These are phyloP conservation scores for Penicillium aurantiogriseum DNA, from an alignment of 2,329 filamentous ascomycete genomes.

Conservation along the genomic window DNA sequence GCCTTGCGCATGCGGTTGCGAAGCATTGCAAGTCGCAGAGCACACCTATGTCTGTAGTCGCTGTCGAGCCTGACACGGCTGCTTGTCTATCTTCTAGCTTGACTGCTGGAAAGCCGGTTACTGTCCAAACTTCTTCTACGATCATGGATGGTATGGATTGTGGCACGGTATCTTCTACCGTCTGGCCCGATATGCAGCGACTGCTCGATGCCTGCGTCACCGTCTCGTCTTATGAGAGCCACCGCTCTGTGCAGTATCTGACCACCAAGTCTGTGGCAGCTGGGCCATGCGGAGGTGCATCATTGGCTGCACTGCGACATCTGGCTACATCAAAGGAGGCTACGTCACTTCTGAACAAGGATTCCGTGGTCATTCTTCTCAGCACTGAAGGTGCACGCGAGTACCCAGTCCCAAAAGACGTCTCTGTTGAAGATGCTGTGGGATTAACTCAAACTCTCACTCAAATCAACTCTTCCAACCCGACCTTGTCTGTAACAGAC, in stretches of 20 bases:
- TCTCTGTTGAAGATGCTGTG: slow-evolving; percentile 45
- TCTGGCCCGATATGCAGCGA: slow-evolving; percentile 60
- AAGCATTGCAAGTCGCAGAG: slow-evolving; percentile 58
- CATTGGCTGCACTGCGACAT: slow-evolving; percentile 54
- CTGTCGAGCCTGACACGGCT: slow-evolving; percentile 69
- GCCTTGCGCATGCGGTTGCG: slow-evolving; percentile 67
- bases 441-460: slow-evolving; percentile 48
- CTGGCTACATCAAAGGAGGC: slow-evolving; percentile 37
- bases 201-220: slow-evolving; percentile 62
- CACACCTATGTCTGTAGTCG: slow-evolving; percentile 50
- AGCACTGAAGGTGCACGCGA: slow-evolving; percentile 63
- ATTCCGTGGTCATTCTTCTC: slow-evolving; percentile 63
- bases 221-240: slow-evolving; percentile 62
- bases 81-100: slow-evolving; percentile 54
- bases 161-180: slow-evolving; percentile 63
- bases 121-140: slow-evolving; percentile 58
- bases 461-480: slow-evolving; percentile 52
- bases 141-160: slow-evolving; percentile 76
- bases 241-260: slow-evolving; percentile 58
- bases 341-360: slow-evolving; percentile 31
- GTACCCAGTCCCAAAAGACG: slow-evolving; percentile 49
- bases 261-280: slow-evolving; percentile 47
- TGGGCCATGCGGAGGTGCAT: slow-evolving; percentile 64
- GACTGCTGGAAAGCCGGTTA: slow-evolving; percentile 46
- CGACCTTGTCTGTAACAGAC: slow-evolving; percentile 41